phyloP scores from a whole-genome alignment of 345 rosid genomes.

The Litchi chinensis region DNA sequence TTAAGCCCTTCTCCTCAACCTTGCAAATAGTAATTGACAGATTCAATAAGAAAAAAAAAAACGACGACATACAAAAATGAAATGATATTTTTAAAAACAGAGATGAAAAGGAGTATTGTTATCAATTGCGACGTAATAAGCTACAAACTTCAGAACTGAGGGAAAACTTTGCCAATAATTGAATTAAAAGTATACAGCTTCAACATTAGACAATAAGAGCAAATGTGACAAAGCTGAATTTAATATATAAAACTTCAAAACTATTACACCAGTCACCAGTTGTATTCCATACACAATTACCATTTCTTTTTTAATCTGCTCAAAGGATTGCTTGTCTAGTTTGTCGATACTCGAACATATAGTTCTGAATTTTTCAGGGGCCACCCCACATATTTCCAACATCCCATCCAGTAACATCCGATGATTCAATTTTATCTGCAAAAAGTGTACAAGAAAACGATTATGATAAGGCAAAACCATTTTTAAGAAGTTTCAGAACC shows the following conservation, averaged over 20 bases:
- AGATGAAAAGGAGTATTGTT: too few species aligned
- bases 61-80: too few species aligned
- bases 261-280: background rate
- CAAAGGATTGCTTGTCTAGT: constrained; percentile 84
- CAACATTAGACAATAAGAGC: background rate
- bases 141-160: background rate
- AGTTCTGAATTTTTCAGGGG: constrained; percentile 82
- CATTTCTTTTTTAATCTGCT: constrained; percentile 89
- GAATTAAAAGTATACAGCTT: too few species aligned
- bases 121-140: background rate
- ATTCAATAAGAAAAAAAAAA: background rate
- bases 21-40: constrained; percentile 24
- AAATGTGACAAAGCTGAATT: background rate
- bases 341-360: constrained; percentile 95
- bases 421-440: constrained; percentile 86
- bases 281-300: constrained; percentile 36
- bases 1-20: constrained; percentile 91
- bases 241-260: background rate
- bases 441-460: background rate
- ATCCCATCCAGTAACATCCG: constrained; percentile 90
- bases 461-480: constrained; percentile 1
- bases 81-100: too few species aligned
- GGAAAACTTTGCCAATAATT: background rate
- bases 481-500: background rate
- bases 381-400: constrained; percentile 95